Evolutionary conservation across 1,139 yeast species (phyloP), one percentile per base, ranked within the genome.

Genomic region (Chernovozyma sophiae-reginae): DNA sequence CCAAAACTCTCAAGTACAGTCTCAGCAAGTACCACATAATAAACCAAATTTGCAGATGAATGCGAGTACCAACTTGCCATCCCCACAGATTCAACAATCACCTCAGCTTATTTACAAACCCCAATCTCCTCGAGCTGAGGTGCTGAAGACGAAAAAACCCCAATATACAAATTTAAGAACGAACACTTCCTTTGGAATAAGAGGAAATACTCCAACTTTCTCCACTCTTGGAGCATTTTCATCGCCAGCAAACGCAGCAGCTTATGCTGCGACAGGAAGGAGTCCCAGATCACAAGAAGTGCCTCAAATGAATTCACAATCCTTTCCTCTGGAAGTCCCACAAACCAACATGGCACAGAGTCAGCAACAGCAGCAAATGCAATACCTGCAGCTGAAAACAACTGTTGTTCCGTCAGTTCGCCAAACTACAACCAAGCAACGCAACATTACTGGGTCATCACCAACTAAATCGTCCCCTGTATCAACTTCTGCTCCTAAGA

Each of bases 171-270:
- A 43, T 30, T 25, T 44, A 13, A 32, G 49, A 12, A 27, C 43
- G 4, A 44, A 43, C 33, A 44, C 49, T 5, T 40, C 48, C 4
- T 41, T 43, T 29, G 44, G 17, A 7, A 16, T 16, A 12, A 10
- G 8, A 20, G 23, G 23, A 6, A 7, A 6, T 7, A 7, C 10
- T 7, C 23, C 23, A 7, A 6, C 23, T 20, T 10, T 18, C 25
- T 27, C 10, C 8, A 7, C 23, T 10, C 23, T 10, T 10, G 10
- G 10, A 7, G 23, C 10, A 7, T 7, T 20, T 24, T 19, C 33
- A 34, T 24, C 47, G 40, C 36, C 42, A 30, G 29, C 53, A 17
- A 24, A 25, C 24, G 36, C 36, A 27, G 33, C 36, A 12, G 26
- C 33, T 1, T 20, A 20, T 20, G 33, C 33, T 4, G 36, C 36